Evolutionary conservation across 176 grass and related monocot species (phyloP).

Genomic region (Cenchrus fungigraminus): DNA sequence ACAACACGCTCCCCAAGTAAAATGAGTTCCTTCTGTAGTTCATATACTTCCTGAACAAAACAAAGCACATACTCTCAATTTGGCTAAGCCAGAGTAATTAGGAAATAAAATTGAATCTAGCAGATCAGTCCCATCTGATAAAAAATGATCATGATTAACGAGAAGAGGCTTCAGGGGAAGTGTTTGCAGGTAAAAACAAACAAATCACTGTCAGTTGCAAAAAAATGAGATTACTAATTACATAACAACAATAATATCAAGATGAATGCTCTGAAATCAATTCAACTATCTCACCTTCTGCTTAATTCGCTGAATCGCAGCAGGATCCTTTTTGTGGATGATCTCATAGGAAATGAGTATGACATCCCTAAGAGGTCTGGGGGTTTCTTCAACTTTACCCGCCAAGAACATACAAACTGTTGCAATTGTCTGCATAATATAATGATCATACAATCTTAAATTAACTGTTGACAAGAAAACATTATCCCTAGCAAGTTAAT

Average conservation of each 20-base stretch:
- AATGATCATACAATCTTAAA: constrained; percentile 13
- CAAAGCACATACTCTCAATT: constrained; percentile 6
- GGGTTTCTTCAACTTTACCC: constrained; percentile 97
- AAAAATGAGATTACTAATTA: neutral
- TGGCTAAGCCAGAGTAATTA: neutral
- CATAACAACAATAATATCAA: constrained; percentile 13
- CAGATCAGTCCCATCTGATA: neutral
- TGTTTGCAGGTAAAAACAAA: neutral
- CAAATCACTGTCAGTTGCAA: neutral
- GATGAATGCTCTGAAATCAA: neutral
- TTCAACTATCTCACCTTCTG: constrained; percentile 63
- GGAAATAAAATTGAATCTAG: neutral
- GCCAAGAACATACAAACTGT: constrained; percentile 99
- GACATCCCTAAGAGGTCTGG: constrained; percentile 84
- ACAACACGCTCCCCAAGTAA: constrained; percentile 83
- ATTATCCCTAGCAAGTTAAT: constrained; percentile 1
- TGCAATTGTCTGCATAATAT: constrained; percentile 70
- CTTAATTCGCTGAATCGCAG: constrained; percentile 78
- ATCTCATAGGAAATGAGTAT: constrained; percentile 94
- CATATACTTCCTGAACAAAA: constrained; percentile 85
- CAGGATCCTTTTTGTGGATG: constrained; percentile 90
- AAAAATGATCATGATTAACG: neutral
- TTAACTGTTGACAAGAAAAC: neutral
- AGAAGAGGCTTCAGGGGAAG: neutral
- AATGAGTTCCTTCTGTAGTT: constrained; percentile 96